These are phyloP conservation scores for Citrus unshiu DNA, from an alignment of 345 rosid genomes.

Conservation along the genomic window DNA sequence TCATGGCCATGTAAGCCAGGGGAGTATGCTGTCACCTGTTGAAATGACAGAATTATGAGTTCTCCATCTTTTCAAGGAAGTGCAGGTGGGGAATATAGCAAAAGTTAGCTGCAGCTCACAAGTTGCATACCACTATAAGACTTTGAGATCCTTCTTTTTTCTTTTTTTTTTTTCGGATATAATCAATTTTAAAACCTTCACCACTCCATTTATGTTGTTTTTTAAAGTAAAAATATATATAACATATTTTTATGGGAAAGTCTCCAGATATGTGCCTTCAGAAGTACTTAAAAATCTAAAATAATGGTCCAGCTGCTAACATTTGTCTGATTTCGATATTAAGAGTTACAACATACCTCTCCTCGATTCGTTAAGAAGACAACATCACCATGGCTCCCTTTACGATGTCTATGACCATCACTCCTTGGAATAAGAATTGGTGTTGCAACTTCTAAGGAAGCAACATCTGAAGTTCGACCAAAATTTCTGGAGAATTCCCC, in stretches of 20 bases:
- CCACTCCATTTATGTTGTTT: background rate
- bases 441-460: constrained; percentile 84
- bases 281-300: background rate
- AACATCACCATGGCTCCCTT: constrained; percentile 88
- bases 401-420: constrained; percentile 80
- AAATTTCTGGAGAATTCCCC: constrained; percentile 72
- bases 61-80: background rate
- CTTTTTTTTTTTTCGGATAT: background rate
- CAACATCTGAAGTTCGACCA: constrained; percentile 54
- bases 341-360: constrained; percentile 55
- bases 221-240: background rate
- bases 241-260: background rate
- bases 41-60: background rate
- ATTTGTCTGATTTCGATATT: background rate
- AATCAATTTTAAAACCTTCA: background rate
- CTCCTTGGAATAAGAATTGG: constrained; percentile 86
- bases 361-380: constrained; percentile 94
- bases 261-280: background rate
- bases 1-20: constrained; percentile 84
- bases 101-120: background rate
- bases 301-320: background rate
- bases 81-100: background rate
- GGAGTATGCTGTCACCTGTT: constrained; percentile 86
- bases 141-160: too few relatives aligned
- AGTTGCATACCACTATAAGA: background rate